Percentiles rank a stretch among this genome's conserved stretches.
Conservation (phyloP, 2,329 filamentous ascomycete species). For the Westerdykella ornata region DNA sequence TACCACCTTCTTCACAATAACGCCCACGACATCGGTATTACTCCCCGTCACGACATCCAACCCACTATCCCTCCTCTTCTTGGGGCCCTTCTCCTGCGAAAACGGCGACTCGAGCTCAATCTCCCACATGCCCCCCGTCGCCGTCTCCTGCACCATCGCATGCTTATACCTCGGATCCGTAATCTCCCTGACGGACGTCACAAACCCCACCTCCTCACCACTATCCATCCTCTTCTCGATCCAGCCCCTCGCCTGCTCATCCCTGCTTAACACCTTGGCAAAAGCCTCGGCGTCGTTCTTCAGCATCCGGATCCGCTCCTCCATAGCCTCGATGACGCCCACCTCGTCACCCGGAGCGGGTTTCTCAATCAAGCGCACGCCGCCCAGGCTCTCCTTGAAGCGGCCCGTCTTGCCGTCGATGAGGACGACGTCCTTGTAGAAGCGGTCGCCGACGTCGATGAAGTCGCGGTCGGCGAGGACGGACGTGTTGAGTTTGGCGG, state of each 20-base stretch:
- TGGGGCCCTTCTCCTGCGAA: slow-evolving; percentile 20
- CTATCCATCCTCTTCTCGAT: slow-evolving; percentile 17
- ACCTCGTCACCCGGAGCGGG: slow-evolving; percentile 21
- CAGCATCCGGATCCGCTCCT: slow-evolving; percentile 28
- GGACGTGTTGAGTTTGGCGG: slow-evolving; percentile 23
- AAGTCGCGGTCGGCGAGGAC: slow-evolving; percentile 30
- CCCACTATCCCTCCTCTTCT: slow-evolving; percentile 27
- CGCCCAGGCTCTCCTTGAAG: slow-evolving; percentile 29
- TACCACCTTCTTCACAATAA: slow-evolving; percentile 26
- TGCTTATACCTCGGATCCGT: slow-evolving; percentile 34
- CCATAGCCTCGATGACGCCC: slow-evolving; percentile 29
- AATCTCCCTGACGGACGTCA: slow-evolving; percentile 25
- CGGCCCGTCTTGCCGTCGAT: slow-evolving; percentile 17
- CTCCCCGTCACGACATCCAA: slow-evolving; percentile 29
- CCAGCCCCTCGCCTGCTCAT: slow-evolving; percentile 20
- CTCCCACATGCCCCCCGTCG: slow-evolving; percentile 23
- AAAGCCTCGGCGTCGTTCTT: slow-evolving; percentile 25
- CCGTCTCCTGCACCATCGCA: slow-evolving; percentile 26
- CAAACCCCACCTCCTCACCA: slow-evolving; percentile 26
- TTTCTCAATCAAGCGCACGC: slow-evolving; percentile 25
- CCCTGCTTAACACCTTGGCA: slow-evolving; percentile 20
- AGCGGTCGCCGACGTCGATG: slow-evolving; percentile 30
- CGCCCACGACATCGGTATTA: slow-evolving; percentile 31
- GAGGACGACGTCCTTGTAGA: slow-evolving; percentile 35
- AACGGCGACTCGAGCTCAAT: slow-evolving; percentile 21